phyloP scores from a whole-genome alignment of 2,329 filamentous ascomycete genomes.

The Bipolaris oryzae region DNA sequence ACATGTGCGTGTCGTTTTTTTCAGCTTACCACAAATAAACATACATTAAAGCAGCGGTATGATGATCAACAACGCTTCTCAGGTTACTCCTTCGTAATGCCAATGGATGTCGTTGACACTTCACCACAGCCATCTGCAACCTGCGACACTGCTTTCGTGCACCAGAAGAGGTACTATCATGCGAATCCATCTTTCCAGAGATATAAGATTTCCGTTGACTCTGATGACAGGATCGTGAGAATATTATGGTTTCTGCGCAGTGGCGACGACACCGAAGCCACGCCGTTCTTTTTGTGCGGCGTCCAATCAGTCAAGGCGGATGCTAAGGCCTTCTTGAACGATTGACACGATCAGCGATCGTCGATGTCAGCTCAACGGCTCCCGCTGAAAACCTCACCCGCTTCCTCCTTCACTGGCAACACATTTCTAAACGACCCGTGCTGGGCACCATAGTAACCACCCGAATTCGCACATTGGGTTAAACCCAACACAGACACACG shows the following conservation, averaged over 20 bases:
- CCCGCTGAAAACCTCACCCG: not conserved
- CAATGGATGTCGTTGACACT: too few species aligned
- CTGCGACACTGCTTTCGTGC: too few species aligned
- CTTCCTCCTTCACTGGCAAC: not conserved
- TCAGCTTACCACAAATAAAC: too few species aligned
- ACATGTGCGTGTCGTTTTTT: too few species aligned
- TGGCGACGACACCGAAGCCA: conserved; percentile 1
- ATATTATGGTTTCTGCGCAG: not conserved
- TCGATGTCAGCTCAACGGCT: not conserved
- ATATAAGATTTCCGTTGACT: not conserved
- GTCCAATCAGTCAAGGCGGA: conserved; percentile 3
- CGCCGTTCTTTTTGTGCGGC: not conserved
- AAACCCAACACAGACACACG: not conserved
- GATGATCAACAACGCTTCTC: too few species aligned
- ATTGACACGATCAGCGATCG: not conserved
- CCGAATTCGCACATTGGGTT: not conserved
- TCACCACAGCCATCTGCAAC: too few species aligned
- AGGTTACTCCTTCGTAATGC: too few species aligned
- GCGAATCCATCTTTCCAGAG: not conserved
- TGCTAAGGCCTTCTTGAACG: not conserved
- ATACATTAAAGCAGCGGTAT: too few species aligned
- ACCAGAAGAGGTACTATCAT: not conserved
- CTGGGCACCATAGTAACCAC: not conserved
- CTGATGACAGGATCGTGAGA: not conserved
- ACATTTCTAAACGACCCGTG: not conserved